Evolutionary conservation across 1,139 yeast genomes (phyloP), one percentile per base, ranked within the genome.

Genomic region (Suhomyces chickasaworum): DNA sequence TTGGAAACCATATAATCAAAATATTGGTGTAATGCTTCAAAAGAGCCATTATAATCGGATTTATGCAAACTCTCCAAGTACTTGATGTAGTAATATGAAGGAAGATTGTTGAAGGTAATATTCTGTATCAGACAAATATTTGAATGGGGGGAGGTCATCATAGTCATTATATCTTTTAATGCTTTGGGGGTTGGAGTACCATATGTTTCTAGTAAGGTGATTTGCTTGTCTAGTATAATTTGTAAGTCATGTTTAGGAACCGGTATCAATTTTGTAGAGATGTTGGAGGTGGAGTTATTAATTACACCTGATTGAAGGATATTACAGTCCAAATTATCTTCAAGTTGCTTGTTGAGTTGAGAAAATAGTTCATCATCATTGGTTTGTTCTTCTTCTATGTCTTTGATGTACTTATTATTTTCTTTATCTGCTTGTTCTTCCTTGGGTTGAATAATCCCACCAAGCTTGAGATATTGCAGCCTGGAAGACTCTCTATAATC

Each of bases 1-100:
- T 77, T 80, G 13, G 93, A 83, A 65, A 87, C 84, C 83, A 88
- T 84, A 58, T 89, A 89, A 64, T 90, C 97, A 61, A 87, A 89
- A 60, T 87, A 89, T 51, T 89, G 81, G 62, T 89, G 96, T 21
- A 90, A 67, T 2, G 84, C 74, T 52, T 84, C 81, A 50, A 87
- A 78, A 0, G 96, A 87, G 1, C 81, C 84, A 57, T 86, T 89
- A 56, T 87, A 89, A 53, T 87, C 86, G 15, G 83, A 78, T 2
- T 70, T 73, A 38, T 78, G 73, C 55, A 89, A 73, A 40, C 80
- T 77, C 51, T 86, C 84, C 32, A 89, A 69, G 57, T 86, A 88
- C 39, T 72, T 75, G 36, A 88, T 73, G 54, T 86, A 85, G 57
- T 84, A 80, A 20, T 81, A 75, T 0, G 87, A 76, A 0, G 95